phyloP scores from a whole-genome alignment of 169 alveolate species.

The Plasmodium gonderi region DNA sequence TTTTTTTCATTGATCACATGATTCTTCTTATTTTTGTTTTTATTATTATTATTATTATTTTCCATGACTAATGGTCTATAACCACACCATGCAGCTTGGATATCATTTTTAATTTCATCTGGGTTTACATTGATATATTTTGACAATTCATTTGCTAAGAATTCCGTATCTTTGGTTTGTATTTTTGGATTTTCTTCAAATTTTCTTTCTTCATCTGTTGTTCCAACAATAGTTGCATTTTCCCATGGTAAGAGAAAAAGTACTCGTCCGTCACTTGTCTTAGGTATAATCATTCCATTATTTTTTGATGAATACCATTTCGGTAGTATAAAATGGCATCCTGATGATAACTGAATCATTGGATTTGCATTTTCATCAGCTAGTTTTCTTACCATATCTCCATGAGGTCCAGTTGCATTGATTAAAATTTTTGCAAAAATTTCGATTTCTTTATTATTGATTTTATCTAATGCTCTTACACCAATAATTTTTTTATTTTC shows the following conservation, averaged over 20 bases:
- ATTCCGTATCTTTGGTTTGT: conserved; percentile 85
- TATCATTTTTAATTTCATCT: conserved; percentile 78
- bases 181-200: conserved; percentile 82
- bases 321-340: conserved; percentile 90
- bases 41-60: conserved; percentile 74
- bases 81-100: conserved; percentile 88
- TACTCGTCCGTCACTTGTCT: conserved; percentile 94
- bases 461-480: conserved; percentile 85
- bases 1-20: conserved; percentile 59
- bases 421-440: conserved; percentile 90
- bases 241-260: conserved; percentile 92
- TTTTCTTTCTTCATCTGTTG: conserved; percentile 91
- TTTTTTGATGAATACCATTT: conserved; percentile 84
- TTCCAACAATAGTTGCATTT: conserved; percentile 88
- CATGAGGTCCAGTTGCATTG: conserved; percentile 93
- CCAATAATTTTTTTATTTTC: conserved; percentile 87
- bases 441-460: conserved; percentile 85
- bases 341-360: conserved; percentile 47
- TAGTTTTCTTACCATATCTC: conserved; percentile 82
- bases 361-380: conserved; percentile 77
- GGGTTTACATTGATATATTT: conserved; percentile 78
- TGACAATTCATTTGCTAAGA: conserved; percentile 85
- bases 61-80: conserved; percentile 85
- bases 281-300: conserved; percentile 91
- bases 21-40: conserved; percentile 66